Evolutionary conservation across 805 yeast genomes (phyloP).

Genomic region (Kodamaea nitidulidarum): DNA sequence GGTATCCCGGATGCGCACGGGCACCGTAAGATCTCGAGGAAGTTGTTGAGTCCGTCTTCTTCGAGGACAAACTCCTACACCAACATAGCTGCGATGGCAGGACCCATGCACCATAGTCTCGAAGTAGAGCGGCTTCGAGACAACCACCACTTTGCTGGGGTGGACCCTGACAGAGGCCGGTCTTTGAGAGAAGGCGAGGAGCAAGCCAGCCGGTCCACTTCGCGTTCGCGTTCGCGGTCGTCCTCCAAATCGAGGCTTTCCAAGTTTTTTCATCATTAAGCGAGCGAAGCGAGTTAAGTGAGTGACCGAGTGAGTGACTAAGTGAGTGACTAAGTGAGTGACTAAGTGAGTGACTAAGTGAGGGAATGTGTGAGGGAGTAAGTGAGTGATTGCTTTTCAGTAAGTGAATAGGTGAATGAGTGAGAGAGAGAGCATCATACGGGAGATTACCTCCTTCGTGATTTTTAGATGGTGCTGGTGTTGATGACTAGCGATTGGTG

Average conservation of each 20-base stretch:
- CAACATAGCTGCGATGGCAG: slow-evolving; percentile 1
- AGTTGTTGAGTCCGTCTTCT: slow-evolving; percentile 8
- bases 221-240: slow-evolving; percentile 16
- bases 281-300: too few species aligned
- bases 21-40: slow-evolving; percentile 3
- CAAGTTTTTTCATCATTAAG: slow-evolving; percentile 14
- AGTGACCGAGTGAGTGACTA: too few species aligned
- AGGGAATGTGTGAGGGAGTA: too few species aligned
- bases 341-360: too few species aligned
- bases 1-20: not conserved
- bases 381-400: too few species aligned
- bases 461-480: too few species aligned
- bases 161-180: slow-evolving; percentile 3
- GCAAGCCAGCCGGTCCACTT: not conserved
- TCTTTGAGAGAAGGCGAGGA: not conserved
- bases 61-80: slow-evolving; percentile 8
- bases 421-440: too few species aligned
- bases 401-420: too few species aligned
- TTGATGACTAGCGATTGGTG: too few species aligned
- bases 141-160: slow-evolving; percentile 1
- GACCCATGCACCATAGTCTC: not conserved
- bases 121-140: slow-evolving; percentile 1
- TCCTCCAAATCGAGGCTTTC: slow-evolving; percentile 16
- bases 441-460: too few species aligned
- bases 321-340: too few species aligned